Conservation (phyloP, 495 filamentous ascomycete genomes). For the Podospora australis region DNA sequence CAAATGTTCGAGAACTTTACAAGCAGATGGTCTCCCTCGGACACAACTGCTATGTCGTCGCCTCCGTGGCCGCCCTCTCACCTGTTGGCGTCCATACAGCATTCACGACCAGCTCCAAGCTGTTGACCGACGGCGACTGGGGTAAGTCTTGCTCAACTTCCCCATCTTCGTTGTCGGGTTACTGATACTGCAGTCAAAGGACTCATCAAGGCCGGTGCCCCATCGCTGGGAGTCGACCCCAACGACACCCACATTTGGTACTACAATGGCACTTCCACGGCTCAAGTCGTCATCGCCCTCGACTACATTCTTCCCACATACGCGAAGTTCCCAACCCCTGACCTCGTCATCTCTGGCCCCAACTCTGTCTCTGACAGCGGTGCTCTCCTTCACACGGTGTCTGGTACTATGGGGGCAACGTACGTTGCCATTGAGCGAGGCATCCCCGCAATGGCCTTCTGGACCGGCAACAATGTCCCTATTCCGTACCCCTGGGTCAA, state of each 20-base stretch:
- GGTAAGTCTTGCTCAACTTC: background rate
- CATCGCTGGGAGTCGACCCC: constrained; percentile 30
- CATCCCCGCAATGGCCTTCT: constrained; percentile 35
- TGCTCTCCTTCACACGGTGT: constrained; percentile 32
- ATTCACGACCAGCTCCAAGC: constrained; percentile 24
- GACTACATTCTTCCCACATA: constrained; percentile 47
- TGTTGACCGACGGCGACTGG: constrained; percentile 21
- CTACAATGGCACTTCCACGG: constrained; percentile 39
- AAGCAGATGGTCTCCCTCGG: constrained; percentile 29
- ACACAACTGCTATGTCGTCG: constrained; percentile 35
- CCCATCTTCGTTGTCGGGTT: background rate
- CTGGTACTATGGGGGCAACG: constrained; percentile 33
- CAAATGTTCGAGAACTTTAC: constrained; percentile 39
- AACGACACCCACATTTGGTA: constrained; percentile 40
- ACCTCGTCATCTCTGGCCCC: constrained; percentile 37
- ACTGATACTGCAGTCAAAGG: constrained; percentile 16
- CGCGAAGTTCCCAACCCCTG: constrained; percentile 27
- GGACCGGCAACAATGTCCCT: constrained; percentile 18
- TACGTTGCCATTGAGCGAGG: constrained; percentile 33
- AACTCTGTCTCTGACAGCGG: constrained; percentile 35
- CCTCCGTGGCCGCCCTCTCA: constrained; percentile 21
- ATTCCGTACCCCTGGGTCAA: constrained; percentile 24
- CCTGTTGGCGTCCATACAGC: constrained; percentile 19
- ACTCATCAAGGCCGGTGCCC: constrained; percentile 26
- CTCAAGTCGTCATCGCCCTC: constrained; percentile 35